Conservation (phyloP, 257 asterid genomes). For the Solanum neorickii region DNA sequence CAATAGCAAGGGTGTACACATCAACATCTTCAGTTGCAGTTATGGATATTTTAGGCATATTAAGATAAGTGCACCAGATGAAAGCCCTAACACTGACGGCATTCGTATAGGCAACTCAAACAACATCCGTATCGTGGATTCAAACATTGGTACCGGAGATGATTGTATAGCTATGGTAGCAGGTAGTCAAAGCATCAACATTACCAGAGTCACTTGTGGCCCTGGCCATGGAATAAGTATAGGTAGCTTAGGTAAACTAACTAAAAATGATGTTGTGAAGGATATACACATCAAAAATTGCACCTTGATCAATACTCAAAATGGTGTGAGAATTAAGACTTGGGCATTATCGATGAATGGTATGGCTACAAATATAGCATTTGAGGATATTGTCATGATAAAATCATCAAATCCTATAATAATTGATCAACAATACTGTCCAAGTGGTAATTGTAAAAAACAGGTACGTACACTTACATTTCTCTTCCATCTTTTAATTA, state of each 20-base stretch:
- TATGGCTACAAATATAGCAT: not conserved
- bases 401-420: not conserved
- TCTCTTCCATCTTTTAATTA: not conserved
- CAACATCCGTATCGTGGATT: not conserved
- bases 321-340: not conserved
- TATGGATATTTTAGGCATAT: not conserved
- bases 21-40: not conserved
- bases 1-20: conserved; percentile 1
- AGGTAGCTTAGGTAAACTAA: not conserved
- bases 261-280: not conserved
- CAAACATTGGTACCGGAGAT: not conserved
- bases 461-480: not conserved
- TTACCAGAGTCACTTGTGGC: not conserved
- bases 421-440: not conserved
- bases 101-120: conserved; percentile 1
- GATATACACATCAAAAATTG: not conserved
- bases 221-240: not conserved
- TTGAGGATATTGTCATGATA: not conserved
- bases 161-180: not conserved
- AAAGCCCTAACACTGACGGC: conserved; percentile 12
- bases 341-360: not conserved
- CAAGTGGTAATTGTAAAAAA: not conserved
- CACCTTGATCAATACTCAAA: not conserved
- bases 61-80: not conserved
- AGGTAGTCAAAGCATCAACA: not conserved